Conservation (phyloP, 768 basidiomycete species). For the Auricularia sp. region DNA sequence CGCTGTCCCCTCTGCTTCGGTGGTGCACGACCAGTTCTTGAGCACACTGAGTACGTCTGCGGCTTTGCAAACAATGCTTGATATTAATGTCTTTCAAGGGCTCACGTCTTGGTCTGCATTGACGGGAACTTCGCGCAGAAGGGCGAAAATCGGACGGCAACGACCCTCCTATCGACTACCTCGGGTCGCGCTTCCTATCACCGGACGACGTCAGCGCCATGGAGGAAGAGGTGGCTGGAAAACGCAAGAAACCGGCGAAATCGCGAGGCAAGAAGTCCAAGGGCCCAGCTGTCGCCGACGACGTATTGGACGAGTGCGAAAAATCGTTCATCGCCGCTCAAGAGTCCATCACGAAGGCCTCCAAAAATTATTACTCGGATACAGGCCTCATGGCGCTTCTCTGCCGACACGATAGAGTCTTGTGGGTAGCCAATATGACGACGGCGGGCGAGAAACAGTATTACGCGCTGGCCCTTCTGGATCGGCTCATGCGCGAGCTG, state of each 20-base stretch:
- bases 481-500: conserved; percentile 1
- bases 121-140: conserved; percentile 29
- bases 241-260: conserved; percentile 2
- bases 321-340: conserved; percentile 7
- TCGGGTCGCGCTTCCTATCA: conserved; percentile 15
- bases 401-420: conserved; percentile 3
- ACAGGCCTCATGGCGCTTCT: conserved; percentile 3
- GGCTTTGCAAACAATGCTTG: background rate
- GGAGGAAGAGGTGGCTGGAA: conserved; percentile 12
- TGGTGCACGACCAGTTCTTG: background rate
- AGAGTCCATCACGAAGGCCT: conserved; percentile 2
- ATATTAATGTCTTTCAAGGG: background rate
- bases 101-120: conserved; percentile 21
- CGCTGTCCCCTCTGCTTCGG: background rate
- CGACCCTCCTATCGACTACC: conserved; percentile 14
- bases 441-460: conserved; percentile 4
- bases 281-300: conserved; percentile 12
- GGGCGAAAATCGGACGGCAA: conserved; percentile 7
- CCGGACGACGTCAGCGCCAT: conserved; percentile 12
- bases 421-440: conserved; percentile 3
- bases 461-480: conserved; percentile 2
- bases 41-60: background rate
- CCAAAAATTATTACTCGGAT: conserved; percentile 2
- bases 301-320: conserved; percentile 7
- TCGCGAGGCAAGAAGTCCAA: background rate